These are phyloP conservation scores for Ascochyta lentis DNA, from an alignment of 2,329 filamentous ascomycete genomes.

Conservation along the genomic window DNA sequence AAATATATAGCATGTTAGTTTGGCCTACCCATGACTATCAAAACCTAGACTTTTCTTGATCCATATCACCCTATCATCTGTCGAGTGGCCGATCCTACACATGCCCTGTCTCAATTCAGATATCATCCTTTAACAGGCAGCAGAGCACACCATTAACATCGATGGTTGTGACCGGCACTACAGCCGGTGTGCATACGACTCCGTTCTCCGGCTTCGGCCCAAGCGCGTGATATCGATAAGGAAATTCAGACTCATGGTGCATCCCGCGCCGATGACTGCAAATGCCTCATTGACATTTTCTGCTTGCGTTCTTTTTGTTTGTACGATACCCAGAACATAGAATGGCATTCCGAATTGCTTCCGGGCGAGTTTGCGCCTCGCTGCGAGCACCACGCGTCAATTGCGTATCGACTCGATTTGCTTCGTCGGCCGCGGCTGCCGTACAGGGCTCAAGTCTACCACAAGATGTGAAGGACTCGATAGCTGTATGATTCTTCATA, in stretches of 20 bases:
- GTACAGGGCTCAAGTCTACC: conserved; percentile 51
- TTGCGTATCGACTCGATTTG: conserved; percentile 42
- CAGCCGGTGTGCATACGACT: neutral
- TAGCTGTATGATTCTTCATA: conserved; percentile 35
- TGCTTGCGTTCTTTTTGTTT: conserved; percentile 14
- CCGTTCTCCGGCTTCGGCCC: conserved; percentile 31
- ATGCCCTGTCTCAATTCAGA: no score
- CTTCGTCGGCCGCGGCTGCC: conserved; percentile 49
- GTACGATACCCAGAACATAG: conserved; percentile 11
- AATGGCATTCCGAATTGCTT: conserved; percentile 45
- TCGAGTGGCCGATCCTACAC: no score
- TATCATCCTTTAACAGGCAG: no score
- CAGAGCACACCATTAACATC: neutral
- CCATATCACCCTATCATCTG: no score
- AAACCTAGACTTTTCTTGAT: no score
- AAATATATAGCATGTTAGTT: neutral
- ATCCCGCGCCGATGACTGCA: conserved; percentile 21
- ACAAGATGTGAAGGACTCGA: conserved; percentile 50
- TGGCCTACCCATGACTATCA: no score
- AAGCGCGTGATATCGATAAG: conserved; percentile 15
- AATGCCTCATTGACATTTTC: conserved; percentile 15
- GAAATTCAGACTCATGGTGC: conserved; percentile 26
- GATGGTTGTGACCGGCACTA: neutral
- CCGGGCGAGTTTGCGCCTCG: conserved; percentile 31
- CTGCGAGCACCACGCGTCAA: conserved; percentile 36